Percentiles rank a stretch among this genome's conserved stretches.
phyloP scores from a whole-genome alignment of 2,329 filamentous ascomycete genomes.

The Paraphaeosphaeria minitans region DNA sequence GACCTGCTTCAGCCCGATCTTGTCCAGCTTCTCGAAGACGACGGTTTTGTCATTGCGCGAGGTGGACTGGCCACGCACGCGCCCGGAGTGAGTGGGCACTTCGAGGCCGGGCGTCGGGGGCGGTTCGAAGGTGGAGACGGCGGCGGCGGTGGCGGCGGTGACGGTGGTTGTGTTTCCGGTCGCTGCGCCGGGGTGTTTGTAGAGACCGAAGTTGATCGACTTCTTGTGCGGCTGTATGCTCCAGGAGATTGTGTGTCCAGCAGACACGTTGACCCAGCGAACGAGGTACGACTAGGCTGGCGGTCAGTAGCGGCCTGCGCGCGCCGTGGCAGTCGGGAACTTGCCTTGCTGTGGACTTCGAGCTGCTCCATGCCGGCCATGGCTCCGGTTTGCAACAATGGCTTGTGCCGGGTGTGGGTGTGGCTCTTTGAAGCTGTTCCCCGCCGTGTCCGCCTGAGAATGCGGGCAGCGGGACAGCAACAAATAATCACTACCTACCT shows the following conservation, averaged over 20 bases:
- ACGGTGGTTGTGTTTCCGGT: slow-evolving; percentile 53
- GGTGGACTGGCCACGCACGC: slow-evolving; percentile 58
- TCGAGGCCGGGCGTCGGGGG: slow-evolving; percentile 53
- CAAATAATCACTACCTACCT: slow-evolving; percentile 3
- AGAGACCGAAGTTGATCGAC: slow-evolving; percentile 96
- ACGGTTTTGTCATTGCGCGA: slow-evolving; percentile 73
- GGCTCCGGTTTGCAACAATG: slow-evolving; percentile 6
- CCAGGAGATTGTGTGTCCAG: slow-evolving; percentile 94
- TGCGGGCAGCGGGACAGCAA: slow-evolving; percentile 13
- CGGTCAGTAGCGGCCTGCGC: slow-evolving; percentile 21
- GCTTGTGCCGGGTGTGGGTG: not conserved
- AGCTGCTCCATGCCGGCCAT: slow-evolving; percentile 98
- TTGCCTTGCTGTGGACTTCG: slow-evolving; percentile 95
- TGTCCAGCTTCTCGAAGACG: slow-evolving; percentile 68
- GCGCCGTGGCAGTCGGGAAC: slow-evolving; percentile 21
- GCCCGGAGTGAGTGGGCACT: slow-evolving; percentile 61
- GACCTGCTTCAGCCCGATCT: slow-evolving; percentile 66
- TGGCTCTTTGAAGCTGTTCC: not conserved
- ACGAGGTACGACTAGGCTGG: slow-evolving; percentile 85
- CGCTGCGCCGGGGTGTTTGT: slow-evolving; percentile 88
- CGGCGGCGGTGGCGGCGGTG: slow-evolving; percentile 46
- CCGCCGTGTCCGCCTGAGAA: slow-evolving; percentile 17
- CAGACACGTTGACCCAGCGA: slow-evolving; percentile 91
- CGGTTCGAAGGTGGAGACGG: slow-evolving; percentile 37
- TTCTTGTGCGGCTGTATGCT: slow-evolving; percentile 98